A percentile compares a stretch with the other conserved stretches of the same genome.
These are phyloP conservation scores for Scheffersomyces parashehatae DNA, from an alignment of 1,139 yeast species.

Conservation along the genomic window DNA sequence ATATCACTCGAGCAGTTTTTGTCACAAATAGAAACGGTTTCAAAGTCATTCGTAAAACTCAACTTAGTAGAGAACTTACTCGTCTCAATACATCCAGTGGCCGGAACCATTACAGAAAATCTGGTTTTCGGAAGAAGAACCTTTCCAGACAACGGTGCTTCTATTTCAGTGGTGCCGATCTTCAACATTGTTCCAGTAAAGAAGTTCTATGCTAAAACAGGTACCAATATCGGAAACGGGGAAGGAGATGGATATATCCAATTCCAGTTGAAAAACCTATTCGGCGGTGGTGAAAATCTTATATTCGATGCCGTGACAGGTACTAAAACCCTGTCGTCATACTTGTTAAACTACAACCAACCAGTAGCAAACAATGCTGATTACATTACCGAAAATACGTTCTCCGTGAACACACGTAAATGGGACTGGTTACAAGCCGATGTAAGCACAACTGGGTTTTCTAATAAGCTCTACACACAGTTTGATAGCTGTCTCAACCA, in stretches of 20 bases:
- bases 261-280: constrained; percentile 70
- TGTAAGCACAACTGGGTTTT: constrained; percentile 58
- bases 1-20: constrained; percentile 40
- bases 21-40: constrained; percentile 41
- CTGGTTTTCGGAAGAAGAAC: constrained; percentile 16
- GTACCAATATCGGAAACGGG: constrained; percentile 93
- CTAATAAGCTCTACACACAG: constrained; percentile 48
- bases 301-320: constrained; percentile 78
- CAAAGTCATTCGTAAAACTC: constrained; percentile 40
- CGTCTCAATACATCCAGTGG: constrained; percentile 39
- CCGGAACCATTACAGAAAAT: constrained; percentile 12
- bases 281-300: constrained; percentile 87
- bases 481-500: constrained; percentile 36
- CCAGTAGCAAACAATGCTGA: constrained; percentile 59
- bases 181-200: constrained; percentile 62
- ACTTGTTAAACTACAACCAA: constrained; percentile 59
- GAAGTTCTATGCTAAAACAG: constrained; percentile 75
- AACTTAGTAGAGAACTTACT: constrained; percentile 48
- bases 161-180: constrained; percentile 54
- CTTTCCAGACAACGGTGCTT: constrained; percentile 15
- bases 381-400: constrained; percentile 55
- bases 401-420: constrained; percentile 58
- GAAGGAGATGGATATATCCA: constrained; percentile 92
- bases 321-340: constrained; percentile 76
- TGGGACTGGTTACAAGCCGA: constrained; percentile 71